Evolutionary conservation across 495 filamentous ascomycete species (phyloP).

Genomic region (Neurospora sp.): DNA sequence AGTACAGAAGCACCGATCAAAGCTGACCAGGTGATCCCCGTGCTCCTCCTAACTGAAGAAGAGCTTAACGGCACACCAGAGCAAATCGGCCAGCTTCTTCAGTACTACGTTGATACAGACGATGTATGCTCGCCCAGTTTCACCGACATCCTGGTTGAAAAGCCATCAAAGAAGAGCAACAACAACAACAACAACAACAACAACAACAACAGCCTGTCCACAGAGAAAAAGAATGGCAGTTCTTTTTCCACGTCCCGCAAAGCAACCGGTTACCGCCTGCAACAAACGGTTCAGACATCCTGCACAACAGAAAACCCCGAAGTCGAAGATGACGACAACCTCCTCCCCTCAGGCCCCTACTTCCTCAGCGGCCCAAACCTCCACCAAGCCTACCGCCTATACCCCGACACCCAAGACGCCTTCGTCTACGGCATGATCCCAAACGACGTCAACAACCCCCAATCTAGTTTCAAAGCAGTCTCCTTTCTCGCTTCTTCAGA

Average conservation of each 20-base stretch:
- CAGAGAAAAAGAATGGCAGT: background rate
- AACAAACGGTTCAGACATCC: background rate
- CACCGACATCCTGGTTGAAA: conserved; percentile 40
- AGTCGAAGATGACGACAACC: background rate
- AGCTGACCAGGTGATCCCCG: conserved; percentile 6
- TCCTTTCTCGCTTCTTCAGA: background rate
- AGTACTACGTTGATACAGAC: conserved; percentile 2
- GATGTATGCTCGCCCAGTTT: conserved; percentile 40
- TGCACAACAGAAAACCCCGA: background rate
- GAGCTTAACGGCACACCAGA: background rate
- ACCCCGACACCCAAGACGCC: conserved; percentile 7
- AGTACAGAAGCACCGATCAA: conserved; percentile 4
- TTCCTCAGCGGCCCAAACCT: conserved; percentile 8
- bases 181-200: no score
- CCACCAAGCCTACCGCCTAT: conserved; percentile 9
- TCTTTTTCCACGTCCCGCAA: background rate
- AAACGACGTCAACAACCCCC: background rate
- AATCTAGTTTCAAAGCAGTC: background rate
- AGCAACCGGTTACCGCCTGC: background rate
- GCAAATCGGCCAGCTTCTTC: background rate
- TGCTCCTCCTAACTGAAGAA: conserved; percentile 1
- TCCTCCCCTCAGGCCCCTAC: conserved; percentile 12
- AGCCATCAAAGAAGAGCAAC: background rate
- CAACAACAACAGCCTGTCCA: background rate
- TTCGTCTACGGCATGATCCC: conserved; percentile 8